Evolutionary conservation across 108 stramenopile genomes (phyloP).

Genomic region (Stephanodiscus triporus): DNA sequence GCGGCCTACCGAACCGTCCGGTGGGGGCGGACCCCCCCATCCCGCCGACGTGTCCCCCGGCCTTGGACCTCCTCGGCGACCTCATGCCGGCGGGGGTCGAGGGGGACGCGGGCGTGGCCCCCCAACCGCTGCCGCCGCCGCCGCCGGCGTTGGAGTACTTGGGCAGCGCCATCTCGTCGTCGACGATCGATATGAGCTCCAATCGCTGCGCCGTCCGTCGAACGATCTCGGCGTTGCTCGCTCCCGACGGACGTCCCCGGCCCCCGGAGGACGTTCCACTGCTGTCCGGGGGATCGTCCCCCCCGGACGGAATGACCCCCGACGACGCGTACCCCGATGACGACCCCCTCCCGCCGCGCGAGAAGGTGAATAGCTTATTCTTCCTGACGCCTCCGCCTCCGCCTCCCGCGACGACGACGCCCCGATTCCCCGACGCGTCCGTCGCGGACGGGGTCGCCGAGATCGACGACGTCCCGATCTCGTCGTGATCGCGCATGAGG

Average conservation of each 20-base stretch:
- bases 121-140: neutral
- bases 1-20: constrained; percentile 38
- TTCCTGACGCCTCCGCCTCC: neutral
- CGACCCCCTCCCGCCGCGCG: constrained; percentile 11
- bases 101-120: constrained; percentile 13
- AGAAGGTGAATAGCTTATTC: constrained; percentile 44
- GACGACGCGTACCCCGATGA: constrained; percentile 18
- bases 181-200: constrained; percentile 44
- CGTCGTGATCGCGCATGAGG: constrained; percentile 24
- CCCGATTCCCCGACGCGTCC: constrained; percentile 10
- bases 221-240: constrained; percentile 28
- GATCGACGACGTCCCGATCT: neutral
- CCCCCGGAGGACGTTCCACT: neutral
- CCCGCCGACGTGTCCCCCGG: neutral
- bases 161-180: constrained; percentile 48
- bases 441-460: neutral
- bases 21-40: neutral
- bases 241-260: neutral
- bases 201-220: constrained; percentile 25
- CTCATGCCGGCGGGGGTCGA: neutral
- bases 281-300: neutral
- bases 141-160: constrained; percentile 14
- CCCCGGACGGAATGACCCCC: constrained; percentile 8
- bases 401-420: neutral
- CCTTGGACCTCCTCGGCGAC: constrained; percentile 20